Conservation (phyloP, 164 flowering plant species). For the Kalanchoe fedtschenkoi region DNA sequence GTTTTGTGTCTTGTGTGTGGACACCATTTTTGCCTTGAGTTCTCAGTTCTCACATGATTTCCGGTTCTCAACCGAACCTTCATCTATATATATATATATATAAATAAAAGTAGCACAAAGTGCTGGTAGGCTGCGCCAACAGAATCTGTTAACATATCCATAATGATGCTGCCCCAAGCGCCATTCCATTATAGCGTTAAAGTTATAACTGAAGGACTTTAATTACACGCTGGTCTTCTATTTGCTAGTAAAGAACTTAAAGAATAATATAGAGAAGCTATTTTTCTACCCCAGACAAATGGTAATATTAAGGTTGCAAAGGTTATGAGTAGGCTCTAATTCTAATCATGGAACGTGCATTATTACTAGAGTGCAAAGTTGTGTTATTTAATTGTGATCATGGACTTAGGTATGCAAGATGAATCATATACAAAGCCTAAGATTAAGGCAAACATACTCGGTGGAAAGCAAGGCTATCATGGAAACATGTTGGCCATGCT, state of each 20-base stretch:
- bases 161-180: constrained; percentile 15
- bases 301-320: neutral
- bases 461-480: constrained; percentile 23
- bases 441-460: constrained; percentile 19
- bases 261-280: neutral
- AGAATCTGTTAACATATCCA: neutral
- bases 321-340: neutral
- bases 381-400: constrained; percentile 11
- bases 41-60: too few relatives aligned
- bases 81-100: too few relatives aligned
- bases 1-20: too few relatives aligned
- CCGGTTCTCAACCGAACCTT: too few relatives aligned
- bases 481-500: constrained; percentile 29
- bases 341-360: neutral
- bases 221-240: neutral
- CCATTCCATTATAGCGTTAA: neutral
- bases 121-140: neutral
- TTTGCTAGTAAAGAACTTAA: neutral
- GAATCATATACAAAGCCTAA: constrained; percentile 12
- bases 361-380: constrained; percentile 8
- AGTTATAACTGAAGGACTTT: neutral
- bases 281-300: neutral
- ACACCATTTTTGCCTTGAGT: too few relatives aligned
- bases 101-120: constrained; percentile 11
- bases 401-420: neutral